Base-by-base conservation (phyloP, 1,284 basidiomycete genomes). In the Ustilago curta region DNA sequence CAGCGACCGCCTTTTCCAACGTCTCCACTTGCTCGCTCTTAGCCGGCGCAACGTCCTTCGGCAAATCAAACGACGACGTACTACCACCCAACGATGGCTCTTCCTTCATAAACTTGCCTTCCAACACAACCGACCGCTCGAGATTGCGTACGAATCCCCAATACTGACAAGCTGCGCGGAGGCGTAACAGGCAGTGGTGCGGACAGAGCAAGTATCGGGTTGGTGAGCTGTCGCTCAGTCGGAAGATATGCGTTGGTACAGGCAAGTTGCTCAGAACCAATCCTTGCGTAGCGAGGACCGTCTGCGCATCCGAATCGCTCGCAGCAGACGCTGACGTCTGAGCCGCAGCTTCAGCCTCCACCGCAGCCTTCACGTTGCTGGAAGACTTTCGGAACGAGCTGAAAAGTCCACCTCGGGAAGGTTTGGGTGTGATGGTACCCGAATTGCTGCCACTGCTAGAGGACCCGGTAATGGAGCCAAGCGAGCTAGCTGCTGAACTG, bases 231-330 rank as follows among this genome's bases (percentile, higher is more conserved):
- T 84, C 83, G 47, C 70, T 77, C 21, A 84, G 43, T 6, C 83
- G 75, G 73, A 84, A 84, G 58, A 82, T 83, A 57, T 84, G 83
- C 8, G 83, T 83, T 1, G 83, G 83, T 1, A 84, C 78, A 0
- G 79, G 79, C 12, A 82, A 55, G 6, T 62, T 37, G 12, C 56
- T 25, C 25, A 47, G 48, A 3, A 60, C 43, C 6, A 61, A 5
- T 6, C 44, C 21, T 4, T 59, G 61, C 7, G 39, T 4, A 9
- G 65, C 25, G 21, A 40, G 35, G 11, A 21, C 18, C 5, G 39
- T 56, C 18, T 58, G 43, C 14, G 53, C 52, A 14, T 62, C 61
- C 6, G 37, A 32, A 21, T 62, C 66, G 2, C 59, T 16, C 19
- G 47, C n/a, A 40, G 59, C 8, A 8, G 55, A 27, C 4, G 45